A percentile compares a stretch with the other conserved stretches of the same genome.
Evolutionary conservation across 2,329 filamentous ascomycete species (phyloP).

Genomic region (Arthrobotrys entomopaga): DNA sequence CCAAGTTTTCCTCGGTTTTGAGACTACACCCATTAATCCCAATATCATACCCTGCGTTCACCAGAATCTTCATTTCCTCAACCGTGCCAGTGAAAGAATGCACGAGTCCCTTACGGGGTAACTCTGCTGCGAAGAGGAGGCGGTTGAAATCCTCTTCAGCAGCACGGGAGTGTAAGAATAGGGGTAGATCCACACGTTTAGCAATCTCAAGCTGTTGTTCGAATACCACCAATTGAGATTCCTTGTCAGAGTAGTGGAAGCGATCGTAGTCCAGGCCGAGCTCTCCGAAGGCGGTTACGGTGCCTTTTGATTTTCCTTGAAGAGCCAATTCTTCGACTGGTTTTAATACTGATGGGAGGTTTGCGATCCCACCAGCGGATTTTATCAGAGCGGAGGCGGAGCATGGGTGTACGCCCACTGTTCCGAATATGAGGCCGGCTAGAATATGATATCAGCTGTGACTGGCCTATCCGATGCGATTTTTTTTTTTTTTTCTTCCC

Average conservation of each 20-base stretch:
- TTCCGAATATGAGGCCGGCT: conserved; percentile 87
- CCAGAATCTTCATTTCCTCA: conserved; percentile 83
- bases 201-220: conserved; percentile 82
- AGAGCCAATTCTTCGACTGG: conserved; percentile 74
- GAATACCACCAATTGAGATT: conserved; percentile 85
- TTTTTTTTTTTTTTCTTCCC: not conserved
- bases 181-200: conserved; percentile 78
- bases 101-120: conserved; percentile 77
- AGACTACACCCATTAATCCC: conserved; percentile 97
- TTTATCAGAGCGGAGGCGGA: conserved; percentile 80
- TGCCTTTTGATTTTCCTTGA: conserved; percentile 68
- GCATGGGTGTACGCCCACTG: conserved; percentile 94
- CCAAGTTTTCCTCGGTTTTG: conserved; percentile 91
- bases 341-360: conserved; percentile 63
- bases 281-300: conserved; percentile 86
- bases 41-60: conserved; percentile 83
- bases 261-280: conserved; percentile 97
- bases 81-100: conserved; percentile 93
- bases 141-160: conserved; percentile 85
- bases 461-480: not conserved
- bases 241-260: conserved; percentile 80
- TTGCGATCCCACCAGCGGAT: conserved; percentile 61
- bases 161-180: conserved; percentile 92
- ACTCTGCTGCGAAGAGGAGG: conserved; percentile 66
- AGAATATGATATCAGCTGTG: conserved; percentile 37